These are phyloP conservation scores for Pichia rugopelliculosa DNA, from an alignment of 805 yeast species.

Conservation along the genomic window DNA sequence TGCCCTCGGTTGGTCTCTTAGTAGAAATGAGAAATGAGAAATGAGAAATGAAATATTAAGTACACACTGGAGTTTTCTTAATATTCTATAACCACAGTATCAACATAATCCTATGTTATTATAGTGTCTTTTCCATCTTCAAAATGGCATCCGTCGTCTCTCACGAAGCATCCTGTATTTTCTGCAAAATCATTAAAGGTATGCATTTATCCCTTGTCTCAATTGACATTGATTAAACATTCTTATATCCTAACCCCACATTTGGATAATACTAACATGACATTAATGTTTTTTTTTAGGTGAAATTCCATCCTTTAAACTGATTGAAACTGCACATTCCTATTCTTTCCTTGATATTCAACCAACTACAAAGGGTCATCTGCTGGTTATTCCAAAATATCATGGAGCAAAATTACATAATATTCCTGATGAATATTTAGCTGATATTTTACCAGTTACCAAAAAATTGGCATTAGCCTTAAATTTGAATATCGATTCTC, in stretches of 20 bases:
- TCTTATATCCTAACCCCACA: neutral
- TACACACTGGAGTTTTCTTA: too few relatives aligned
- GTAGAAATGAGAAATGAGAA: neutral
- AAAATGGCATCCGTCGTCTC: slow-evolving; percentile 25
- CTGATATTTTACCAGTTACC: slow-evolving; percentile 81
- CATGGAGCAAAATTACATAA: slow-evolving; percentile 93
- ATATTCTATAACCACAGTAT: too few relatives aligned
- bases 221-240: neutral
- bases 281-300: slow-evolving; percentile 36
- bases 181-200: slow-evolving; percentile 90
- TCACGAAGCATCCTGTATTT: slow-evolving; percentile 64
- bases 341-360: slow-evolving; percentile 89
- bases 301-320: slow-evolving; percentile 89
- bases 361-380: slow-evolving; percentile 86
- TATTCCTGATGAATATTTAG: slow-evolving; percentile 83
- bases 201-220: slow-evolving; percentile 18
- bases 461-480: slow-evolving; percentile 76
- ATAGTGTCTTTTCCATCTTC: too few relatives aligned
- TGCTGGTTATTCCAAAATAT: slow-evolving; percentile 82
- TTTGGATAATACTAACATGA: neutral
- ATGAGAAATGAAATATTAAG: too few relatives aligned
- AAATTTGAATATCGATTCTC: slow-evolving; percentile 55
- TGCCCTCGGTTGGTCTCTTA: neutral
- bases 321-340: slow-evolving; percentile 75
- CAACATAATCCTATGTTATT: too few relatives aligned